Percentiles rank a stretch among this genome's conserved stretches.
Conservation (phyloP, 2,329 filamentous ascomycete species). For the Xylariomycetidae sp. region DNA sequence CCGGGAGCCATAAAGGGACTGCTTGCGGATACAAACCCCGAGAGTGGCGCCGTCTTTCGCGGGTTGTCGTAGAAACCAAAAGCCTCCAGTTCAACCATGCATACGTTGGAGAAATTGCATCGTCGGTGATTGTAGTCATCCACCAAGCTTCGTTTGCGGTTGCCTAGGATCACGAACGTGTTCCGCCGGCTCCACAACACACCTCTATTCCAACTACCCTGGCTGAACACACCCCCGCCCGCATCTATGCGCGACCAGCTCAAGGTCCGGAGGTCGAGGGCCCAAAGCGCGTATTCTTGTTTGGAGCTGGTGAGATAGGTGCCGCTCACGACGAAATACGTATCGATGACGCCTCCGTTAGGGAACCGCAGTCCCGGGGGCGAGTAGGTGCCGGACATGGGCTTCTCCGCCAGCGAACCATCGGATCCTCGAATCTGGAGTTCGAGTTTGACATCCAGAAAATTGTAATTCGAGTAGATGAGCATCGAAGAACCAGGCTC, state of each 20-base stretch:
- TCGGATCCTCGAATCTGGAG: conserved; percentile 82
- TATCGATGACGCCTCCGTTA: conserved; percentile 91
- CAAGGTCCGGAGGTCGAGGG: conserved; percentile 77
- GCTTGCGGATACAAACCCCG: conserved; percentile 79
- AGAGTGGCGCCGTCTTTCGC: conserved; percentile 68
- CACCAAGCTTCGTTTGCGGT: conserved; percentile 86
- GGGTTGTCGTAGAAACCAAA: conserved; percentile 98
- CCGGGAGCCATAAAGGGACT: conserved; percentile 55
- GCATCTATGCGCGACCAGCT: conserved; percentile 96
- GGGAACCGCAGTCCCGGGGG: conserved; percentile 92
- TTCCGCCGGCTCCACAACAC: conserved; percentile 91
- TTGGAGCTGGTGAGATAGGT: conserved; percentile 97
- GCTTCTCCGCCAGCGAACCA: conserved; percentile 76
- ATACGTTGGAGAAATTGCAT: conserved; percentile 95
- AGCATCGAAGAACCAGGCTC: conserved; percentile 71
- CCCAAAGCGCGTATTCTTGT: conserved; percentile 97
- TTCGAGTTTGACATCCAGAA: conserved; percentile 92
- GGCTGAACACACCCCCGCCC: conserved; percentile 86
- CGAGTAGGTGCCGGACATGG: conserved; percentile 81
- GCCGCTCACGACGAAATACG: conserved; percentile 93
- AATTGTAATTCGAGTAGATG: conserved; percentile 99
- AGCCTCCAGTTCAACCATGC: conserved; percentile 92
- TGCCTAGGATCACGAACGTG: conserved; percentile 91
- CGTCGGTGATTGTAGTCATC: conserved; percentile 97
- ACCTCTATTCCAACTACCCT: conserved; percentile 96